Evolutionary conservation across 2,329 filamentous ascomycete species (phyloP).

Genomic region (Hypoxylon sp.): DNA sequence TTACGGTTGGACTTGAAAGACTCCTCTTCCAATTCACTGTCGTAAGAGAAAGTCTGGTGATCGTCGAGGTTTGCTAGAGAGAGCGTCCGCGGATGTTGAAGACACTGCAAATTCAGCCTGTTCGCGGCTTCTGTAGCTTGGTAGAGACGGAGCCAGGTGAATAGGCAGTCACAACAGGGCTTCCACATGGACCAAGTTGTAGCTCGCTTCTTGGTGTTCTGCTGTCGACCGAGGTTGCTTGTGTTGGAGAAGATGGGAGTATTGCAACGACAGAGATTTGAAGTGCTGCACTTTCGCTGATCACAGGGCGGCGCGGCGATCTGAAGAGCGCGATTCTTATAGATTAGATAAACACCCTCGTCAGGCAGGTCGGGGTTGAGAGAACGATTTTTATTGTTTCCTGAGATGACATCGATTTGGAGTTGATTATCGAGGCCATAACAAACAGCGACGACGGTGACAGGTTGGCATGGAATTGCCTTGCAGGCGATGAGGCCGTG

Average conservation of each 20-base stretch:
- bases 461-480: conserved; percentile 16
- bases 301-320: conserved; percentile 46
- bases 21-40: conserved; percentile 39
- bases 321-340: conserved; percentile 45
- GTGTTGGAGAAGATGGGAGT: not conserved
- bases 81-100: conserved; percentile 39
- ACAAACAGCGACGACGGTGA: conserved; percentile 36
- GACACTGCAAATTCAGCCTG: conserved; percentile 33
- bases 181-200: conserved; percentile 13
- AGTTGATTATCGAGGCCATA: conserved; percentile 34
- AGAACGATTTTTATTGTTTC: conserved; percentile 5
- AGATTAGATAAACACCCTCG: conserved; percentile 49
- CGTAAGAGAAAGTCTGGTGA: conserved; percentile 36
- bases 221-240: not conserved
- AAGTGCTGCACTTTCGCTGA: conserved; percentile 35
- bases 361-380: conserved; percentile 27
- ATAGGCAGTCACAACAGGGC: conserved; percentile 28
- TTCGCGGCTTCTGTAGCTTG: conserved; percentile 31
- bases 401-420: conserved; percentile 34
- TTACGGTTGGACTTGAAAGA: not conserved
- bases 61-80: conserved; percentile 30
- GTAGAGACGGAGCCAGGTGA: conserved; percentile 43
- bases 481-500: conserved; percentile 29
- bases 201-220: not conserved
- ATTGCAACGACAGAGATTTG: conserved; percentile 42